phyloP scores from a whole-genome alignment of 768 basidiomycete species.

The Cantharellus cinnabarinus region DNA sequence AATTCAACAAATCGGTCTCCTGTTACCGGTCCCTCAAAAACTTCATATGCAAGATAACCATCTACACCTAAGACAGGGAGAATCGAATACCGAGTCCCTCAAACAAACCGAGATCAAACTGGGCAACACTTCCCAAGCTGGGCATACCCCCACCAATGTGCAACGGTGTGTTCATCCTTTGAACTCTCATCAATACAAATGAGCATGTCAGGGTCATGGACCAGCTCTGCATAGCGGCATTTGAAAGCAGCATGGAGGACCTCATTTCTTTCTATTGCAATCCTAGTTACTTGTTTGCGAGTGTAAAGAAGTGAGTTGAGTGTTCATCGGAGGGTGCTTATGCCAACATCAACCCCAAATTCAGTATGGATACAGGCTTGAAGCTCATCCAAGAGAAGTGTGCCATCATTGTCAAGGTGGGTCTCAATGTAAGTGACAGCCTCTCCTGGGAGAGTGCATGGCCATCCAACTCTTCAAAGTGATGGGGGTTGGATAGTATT shows the following conservation, averaged over 20 bases:
- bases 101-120: constrained; percentile 12
- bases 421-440: too few species aligned
- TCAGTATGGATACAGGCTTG: background rate
- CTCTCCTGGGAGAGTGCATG: too few species aligned
- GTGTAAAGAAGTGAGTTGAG: background rate
- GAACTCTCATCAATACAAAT: constrained; percentile 17
- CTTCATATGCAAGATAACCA: constrained; percentile 18
- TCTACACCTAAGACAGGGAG: constrained; percentile 18
- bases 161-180: constrained; percentile 16
- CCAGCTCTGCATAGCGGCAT: background rate
- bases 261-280: constrained; percentile 9
- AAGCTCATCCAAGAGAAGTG: constrained; percentile 3
- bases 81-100: constrained; percentile 17
- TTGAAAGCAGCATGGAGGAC: background rate
- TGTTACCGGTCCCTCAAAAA: constrained; percentile 19
- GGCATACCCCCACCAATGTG: constrained; percentile 14
- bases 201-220: constrained; percentile 10
- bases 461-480: too few species aligned
- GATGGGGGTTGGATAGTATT: too few species aligned
- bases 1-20: constrained; percentile 19
- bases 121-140: constrained; percentile 11
- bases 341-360: background rate
- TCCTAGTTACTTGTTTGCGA: constrained; percentile 1
- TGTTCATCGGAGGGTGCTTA: background rate
- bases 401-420: too few species aligned